A percentile compares a stretch with the other conserved stretches of the same genome.
Conservation (phyloP, 2,329 filamentous ascomycete species). For the Monosporascus sp. region DNA sequence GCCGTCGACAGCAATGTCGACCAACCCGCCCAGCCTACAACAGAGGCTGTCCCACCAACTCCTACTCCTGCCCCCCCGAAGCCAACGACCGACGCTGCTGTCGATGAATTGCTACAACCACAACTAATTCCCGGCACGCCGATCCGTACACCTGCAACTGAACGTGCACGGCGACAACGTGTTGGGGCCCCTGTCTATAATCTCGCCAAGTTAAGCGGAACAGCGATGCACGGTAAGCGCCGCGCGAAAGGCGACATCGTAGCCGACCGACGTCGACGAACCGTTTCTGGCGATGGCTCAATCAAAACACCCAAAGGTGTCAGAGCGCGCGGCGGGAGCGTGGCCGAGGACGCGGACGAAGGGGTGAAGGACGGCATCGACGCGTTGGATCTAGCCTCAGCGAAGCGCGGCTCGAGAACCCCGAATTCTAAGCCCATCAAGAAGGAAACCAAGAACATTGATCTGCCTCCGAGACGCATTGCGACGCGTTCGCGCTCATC, state of each 20-base stretch:
- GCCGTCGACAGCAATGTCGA: constrained; percentile 18
- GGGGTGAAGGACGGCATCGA: constrained; percentile 36
- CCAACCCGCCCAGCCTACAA: constrained; percentile 3
- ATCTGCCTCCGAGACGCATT: constrained; percentile 30
- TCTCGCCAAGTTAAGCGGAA: constrained; percentile 56
- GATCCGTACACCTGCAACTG: constrained; percentile 24
- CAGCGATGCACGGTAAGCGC: constrained; percentile 53
- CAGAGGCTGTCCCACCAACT: neutral
- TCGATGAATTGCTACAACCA: neutral
- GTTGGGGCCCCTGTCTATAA: constrained; percentile 61
- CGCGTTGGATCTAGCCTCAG: constrained; percentile 42
- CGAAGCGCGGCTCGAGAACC: constrained; percentile 31
- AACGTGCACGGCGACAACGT: constrained; percentile 51
- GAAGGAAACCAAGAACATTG: constrained; percentile 17
- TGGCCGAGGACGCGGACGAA: constrained; percentile 9
- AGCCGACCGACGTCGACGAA: constrained; percentile 39
- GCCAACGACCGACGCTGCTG: neutral
- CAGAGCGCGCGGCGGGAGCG: constrained; percentile 17
- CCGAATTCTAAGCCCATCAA: constrained; percentile 29
- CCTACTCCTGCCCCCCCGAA: neutral
- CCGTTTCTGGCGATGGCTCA: constrained; percentile 37
- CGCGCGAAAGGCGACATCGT: constrained; percentile 46
- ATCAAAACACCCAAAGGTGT: constrained; percentile 21
- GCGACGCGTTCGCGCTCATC: constrained; percentile 42
- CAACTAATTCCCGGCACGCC: constrained; percentile 13